phyloP scores from a whole-genome alignment of 371 early-diverging fungal species.

The Coemansia sp. region DNA sequence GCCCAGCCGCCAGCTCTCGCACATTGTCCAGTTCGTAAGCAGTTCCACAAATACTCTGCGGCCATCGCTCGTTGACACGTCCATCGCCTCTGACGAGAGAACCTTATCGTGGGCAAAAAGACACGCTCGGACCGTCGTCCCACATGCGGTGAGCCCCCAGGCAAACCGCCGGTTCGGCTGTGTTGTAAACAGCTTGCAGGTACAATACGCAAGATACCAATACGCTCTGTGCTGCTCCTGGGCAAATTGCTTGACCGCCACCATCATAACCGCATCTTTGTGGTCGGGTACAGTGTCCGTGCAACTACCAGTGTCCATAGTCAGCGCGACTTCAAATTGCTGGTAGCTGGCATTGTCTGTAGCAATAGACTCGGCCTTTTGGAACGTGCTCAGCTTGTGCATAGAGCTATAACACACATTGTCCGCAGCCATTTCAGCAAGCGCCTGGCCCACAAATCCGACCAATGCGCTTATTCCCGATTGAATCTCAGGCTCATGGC shows the following conservation, averaged over 20 bases:
- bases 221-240: not conserved
- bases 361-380: not conserved
- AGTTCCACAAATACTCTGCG: not conserved
- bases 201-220: not conserved
- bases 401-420: not conserved
- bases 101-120: slow-evolving; percentile 2
- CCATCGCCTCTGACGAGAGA: slow-evolving; percentile 1
- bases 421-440: not conserved
- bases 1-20: slow-evolving; percentile 11
- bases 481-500: not conserved
- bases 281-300: not conserved
- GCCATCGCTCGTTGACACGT: not conserved
- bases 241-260: slow-evolving; percentile 1
- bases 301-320: not conserved
- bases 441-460: not conserved
- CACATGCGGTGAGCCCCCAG: slow-evolving; percentile 18
- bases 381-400: not conserved
- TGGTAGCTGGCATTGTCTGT: not conserved
- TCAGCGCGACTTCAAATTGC: not conserved
- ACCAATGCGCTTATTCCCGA: not conserved
- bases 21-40: slow-evolving; percentile 11
- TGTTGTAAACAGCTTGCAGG: not conserved
- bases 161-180: slow-evolving; percentile 24
- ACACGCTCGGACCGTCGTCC: not conserved
- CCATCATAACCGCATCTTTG: not conserved